These are phyloP conservation scores for Sabuloglossum arenarium DNA, from an alignment of 495 filamentous ascomycete genomes.

Conservation along the genomic window DNA sequence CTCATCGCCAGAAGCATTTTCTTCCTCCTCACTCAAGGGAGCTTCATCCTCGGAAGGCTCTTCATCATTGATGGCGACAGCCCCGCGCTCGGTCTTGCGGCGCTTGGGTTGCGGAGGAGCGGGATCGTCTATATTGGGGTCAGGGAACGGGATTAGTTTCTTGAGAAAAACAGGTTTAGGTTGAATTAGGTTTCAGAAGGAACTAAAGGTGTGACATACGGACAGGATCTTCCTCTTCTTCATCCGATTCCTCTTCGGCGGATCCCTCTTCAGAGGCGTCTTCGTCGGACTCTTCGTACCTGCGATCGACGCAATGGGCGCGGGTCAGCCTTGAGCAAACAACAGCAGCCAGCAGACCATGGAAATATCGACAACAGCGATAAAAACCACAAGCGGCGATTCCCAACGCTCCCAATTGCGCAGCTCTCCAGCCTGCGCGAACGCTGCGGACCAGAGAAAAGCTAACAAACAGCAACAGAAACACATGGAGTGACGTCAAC, in stretches of 20 bases:
- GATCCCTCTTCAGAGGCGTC: not conserved
- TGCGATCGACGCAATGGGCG: not conserved
- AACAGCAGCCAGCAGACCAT: too few relatives aligned
- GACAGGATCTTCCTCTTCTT: conserved; percentile 4
- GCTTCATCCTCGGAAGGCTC: not conserved
- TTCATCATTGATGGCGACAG: not conserved
- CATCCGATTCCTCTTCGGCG: conserved; percentile 5
- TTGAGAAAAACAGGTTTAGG: not conserved
- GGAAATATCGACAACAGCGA: too few relatives aligned
- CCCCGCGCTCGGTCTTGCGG: conserved; percentile 1
- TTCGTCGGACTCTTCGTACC: conserved; percentile 7
- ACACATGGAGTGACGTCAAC: not conserved
- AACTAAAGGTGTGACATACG: not conserved
- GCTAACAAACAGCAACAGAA: not conserved
- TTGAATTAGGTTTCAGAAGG: not conserved
- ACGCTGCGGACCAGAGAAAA: not conserved
- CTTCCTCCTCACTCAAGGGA: conserved; percentile 3
- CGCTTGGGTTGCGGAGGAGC: conserved; percentile 1
- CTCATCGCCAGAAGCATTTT: conserved; percentile 10
- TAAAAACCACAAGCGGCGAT: too few relatives aligned
- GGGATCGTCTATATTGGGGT: not conserved
- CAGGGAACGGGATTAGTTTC: not conserved
- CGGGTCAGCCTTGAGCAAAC: not conserved
- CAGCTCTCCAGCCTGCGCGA: too few relatives aligned
- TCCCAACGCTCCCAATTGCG: too few relatives aligned